Base-by-base conservation (phyloP, 768 basidiomycete species). In the Phylloporus rhodoxanthus region DNA sequence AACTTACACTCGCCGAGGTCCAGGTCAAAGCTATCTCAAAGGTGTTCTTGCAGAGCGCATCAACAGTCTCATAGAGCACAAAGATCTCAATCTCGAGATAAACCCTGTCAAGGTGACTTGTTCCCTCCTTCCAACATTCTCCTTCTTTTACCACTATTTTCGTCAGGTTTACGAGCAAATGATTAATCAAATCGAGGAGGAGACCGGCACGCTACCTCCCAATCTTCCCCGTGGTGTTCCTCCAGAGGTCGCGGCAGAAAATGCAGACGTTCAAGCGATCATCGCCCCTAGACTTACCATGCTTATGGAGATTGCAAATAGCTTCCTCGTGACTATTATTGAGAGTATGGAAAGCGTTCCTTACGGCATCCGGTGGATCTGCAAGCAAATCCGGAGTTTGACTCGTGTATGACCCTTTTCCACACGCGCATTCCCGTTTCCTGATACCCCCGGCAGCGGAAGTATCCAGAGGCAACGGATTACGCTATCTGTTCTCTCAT, bases 261-360 rank as follows among this genome's bases (percentile, higher is more conserved):
- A 99, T 63, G 71, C 80, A 3, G 96, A 99, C 66, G 96, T 99
- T 19, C 95, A 97, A 65, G 91, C 93, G 43, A 96, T 99, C 71
- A 97, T 99, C 60, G 90, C 91, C 7, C 96, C 96, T 14, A 84
- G 96, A 20, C 72, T 98, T 43, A 94, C 93, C 3, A 98, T 99
- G 96, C 77, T 99, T 55, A 98, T 99, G 93, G 96, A 99, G 68
- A 99, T 99, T 53, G 96, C 96, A 42, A 98, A 98, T 62, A 91
- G 87, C 61, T 98, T 99, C 73, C 75, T 99, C 51, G 75, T 91
- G 29, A 99, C 96, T 8, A 99, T 99, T 63, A 98, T 99, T 60
- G 95, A 97, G 55, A 93, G 91, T 55, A 84, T 97, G 84, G 96
- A 99, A 60, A 93, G 87, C 60, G 96, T 98, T 13, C 96, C 96